These are phyloP conservation scores for Pistacia atlantica DNA, from an alignment of 345 rosid genomes.

Conservation along the genomic window DNA sequence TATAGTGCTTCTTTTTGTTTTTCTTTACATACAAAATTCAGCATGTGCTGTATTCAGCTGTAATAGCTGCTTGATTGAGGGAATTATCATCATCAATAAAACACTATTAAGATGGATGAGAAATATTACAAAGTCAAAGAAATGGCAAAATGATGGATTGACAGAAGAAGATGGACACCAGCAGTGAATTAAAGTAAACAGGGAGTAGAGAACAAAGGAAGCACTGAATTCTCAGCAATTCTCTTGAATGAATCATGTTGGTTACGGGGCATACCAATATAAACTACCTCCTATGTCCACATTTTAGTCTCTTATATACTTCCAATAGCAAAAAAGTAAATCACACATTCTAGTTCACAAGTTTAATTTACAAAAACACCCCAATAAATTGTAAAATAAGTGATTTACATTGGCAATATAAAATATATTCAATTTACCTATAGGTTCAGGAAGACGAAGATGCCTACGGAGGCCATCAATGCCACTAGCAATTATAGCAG, in stretches of 20 bases:
- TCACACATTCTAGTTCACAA: not conserved
- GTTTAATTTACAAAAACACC: not conserved
- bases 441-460: slow-evolving; percentile 71
- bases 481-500: slow-evolving; percentile 79
- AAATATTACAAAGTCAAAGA: not conserved
- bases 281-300: not conserved
- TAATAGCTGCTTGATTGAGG: not conserved
- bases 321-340: not conserved
- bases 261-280: not conserved
- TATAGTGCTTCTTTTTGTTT: not conserved
- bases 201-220: not conserved
- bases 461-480: slow-evolving; percentile 83
- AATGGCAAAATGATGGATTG: not conserved
- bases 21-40: not conserved
- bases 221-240: not conserved
- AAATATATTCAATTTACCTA: slow-evolving; percentile 47
- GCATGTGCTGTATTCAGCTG: not conserved
- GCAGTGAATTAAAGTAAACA: not conserved
- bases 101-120: not conserved
- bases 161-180: not conserved
- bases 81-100: not conserved
- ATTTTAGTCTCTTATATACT: not conserved
- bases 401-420: not conserved
- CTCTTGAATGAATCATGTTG: not conserved
- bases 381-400: not conserved